These are phyloP conservation scores for Alternaria incomplexa DNA, from an alignment of 2,329 filamentous ascomycete genomes.

Conservation along the genomic window DNA sequence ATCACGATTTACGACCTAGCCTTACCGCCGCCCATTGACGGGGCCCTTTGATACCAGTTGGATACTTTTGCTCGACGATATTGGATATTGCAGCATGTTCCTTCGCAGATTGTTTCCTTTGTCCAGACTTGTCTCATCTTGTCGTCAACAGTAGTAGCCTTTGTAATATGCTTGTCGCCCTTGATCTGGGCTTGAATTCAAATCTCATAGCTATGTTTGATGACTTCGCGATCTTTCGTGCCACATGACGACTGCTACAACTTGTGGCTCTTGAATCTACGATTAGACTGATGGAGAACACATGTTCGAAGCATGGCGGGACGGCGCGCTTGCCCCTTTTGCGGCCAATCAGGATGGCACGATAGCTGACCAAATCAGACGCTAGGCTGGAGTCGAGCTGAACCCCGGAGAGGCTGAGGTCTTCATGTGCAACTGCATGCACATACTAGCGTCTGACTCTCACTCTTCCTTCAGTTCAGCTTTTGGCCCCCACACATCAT, in stretches of 20 bases:
- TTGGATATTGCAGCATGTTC: constrained; percentile 8
- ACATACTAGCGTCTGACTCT: not conserved
- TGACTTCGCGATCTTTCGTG: not conserved
- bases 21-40: not conserved
- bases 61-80: constrained; percentile 5
- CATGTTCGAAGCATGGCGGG: not conserved
- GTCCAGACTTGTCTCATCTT: constrained; percentile 1
- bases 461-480: not conserved
- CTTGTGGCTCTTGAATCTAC: not conserved
- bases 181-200: constrained; percentile 6
- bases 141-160: constrained; percentile 7
- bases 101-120: constrained; percentile 3
- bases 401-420: not conserved
- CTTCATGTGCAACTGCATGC: not conserved
- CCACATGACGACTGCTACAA: not conserved
- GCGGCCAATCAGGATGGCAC: not conserved
- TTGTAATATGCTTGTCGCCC: constrained; percentile 8
- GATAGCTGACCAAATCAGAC: not conserved
- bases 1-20: constrained; percentile 10
- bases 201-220: not conserved
- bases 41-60: constrained; percentile 5
- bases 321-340: not conserved
- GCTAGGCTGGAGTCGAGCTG: not conserved
- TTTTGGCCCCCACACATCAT: not conserved
- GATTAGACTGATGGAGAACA: not conserved